Evolutionary conservation across 768 basidiomycete genomes (phyloP).

Genomic region (Fibroporia radiculosa): DNA sequence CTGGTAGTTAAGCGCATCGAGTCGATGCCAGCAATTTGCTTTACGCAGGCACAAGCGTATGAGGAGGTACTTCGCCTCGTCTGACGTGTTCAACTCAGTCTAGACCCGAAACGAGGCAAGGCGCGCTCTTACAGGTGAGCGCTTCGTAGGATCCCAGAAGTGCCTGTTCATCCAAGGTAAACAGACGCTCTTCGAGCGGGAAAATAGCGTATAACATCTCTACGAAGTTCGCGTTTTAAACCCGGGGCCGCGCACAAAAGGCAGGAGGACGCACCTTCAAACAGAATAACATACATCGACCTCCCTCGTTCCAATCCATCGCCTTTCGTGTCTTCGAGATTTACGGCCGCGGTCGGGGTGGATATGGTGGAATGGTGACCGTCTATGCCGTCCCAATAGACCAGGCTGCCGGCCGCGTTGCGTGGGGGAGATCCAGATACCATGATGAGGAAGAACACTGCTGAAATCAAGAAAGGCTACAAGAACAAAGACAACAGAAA

Average conservation of each 20-base stretch:
- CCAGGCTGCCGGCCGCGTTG: not conserved
- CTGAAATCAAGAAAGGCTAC: too few relatives aligned
- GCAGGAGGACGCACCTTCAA: conserved; percentile 11
- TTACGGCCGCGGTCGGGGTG: not conserved
- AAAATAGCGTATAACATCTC: conserved; percentile 53
- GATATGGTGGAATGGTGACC: too few relatives aligned
- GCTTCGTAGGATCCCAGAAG: conserved; percentile 34
- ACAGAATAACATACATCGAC: conserved; percentile 17
- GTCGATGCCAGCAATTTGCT: conserved; percentile 45
- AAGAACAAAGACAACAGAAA: too few relatives aligned
- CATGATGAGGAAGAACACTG: too few relatives aligned
- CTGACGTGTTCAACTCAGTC: not conserved
- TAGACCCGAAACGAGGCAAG: not conserved
- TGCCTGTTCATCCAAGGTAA: conserved; percentile 38
- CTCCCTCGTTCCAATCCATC: not conserved
- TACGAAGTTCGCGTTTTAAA: conserved; percentile 13
- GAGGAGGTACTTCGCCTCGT: conserved; percentile 46
- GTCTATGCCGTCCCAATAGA: not conserved
- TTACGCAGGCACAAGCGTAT: conserved; percentile 57
- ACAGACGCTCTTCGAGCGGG: conserved; percentile 42
- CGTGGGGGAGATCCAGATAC: not conserved
- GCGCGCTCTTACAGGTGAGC: conserved; percentile 40
- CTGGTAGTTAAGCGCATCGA: conserved; percentile 35
- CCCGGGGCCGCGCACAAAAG: not conserved
- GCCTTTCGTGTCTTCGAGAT: not conserved